Percentiles rank a stretch among this genome's conserved stretches.
Evolutionary conservation across 2,329 filamentous ascomycete species (phyloP).

Genomic region (Cryoendolithus antarcticus): DNA sequence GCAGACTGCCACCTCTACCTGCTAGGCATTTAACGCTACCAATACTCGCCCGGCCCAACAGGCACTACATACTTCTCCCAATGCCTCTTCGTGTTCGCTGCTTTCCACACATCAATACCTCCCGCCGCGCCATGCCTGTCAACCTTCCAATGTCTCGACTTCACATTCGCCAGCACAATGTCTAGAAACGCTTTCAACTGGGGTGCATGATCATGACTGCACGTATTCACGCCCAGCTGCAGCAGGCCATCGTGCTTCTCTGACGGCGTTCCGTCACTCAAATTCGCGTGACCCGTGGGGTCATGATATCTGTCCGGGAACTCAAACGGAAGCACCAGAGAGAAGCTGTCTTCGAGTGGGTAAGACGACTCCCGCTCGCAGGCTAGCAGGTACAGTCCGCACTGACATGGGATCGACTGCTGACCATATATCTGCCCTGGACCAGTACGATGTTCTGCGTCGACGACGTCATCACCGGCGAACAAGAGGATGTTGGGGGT

Average conservation of each 20-base stretch:
- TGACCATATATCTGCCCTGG: too few species aligned
- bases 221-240: constrained; percentile 8
- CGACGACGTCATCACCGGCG: not conserved
- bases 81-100: constrained; percentile 8
- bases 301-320: too few species aligned
- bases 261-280: not conserved
- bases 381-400: constrained; percentile 1
- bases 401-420: too few species aligned
- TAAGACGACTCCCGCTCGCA: constrained; percentile 1
- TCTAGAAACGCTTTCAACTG: constrained; percentile 8
- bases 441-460: not conserved
- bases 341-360: constrained; percentile 3
- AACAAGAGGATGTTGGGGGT: not conserved
- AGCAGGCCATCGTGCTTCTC: constrained; percentile 4
- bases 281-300: not conserved
- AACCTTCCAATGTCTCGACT: constrained; percentile 6
- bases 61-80: constrained; percentile 7
- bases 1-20: too few species aligned
- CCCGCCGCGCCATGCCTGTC: constrained; percentile 7
- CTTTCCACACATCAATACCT: constrained; percentile 7
- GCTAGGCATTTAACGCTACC: constrained; percentile 1
- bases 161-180: constrained; percentile 5
- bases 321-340: not conserved
- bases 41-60: constrained; percentile 6
- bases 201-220: constrained; percentile 3